Percentiles rank a stretch among this genome's conserved stretches.
Conservation (phyloP, 805 yeast genomes). For the Yarrowia sp. region DNA sequence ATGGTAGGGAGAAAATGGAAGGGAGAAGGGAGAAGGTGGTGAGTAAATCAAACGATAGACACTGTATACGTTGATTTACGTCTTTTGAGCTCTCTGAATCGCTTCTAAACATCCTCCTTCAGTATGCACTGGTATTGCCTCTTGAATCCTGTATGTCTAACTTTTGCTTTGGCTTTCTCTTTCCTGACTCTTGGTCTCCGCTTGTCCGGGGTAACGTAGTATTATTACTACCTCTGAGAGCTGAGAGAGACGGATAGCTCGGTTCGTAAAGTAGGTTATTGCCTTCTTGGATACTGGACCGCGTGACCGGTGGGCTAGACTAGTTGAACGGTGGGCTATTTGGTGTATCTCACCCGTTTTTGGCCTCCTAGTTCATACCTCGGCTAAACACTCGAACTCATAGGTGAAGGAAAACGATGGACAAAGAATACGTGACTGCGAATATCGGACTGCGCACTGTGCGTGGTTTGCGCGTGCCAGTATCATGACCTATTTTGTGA, state of each 20-base stretch:
- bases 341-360: too few relatives aligned
- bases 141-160: not conserved
- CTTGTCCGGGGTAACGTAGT: slow-evolving; percentile 19
- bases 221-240: not conserved
- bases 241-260: not conserved
- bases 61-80: too few relatives aligned
- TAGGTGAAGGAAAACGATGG: too few relatives aligned
- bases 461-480: slow-evolving; percentile 14
- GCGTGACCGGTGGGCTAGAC: slow-evolving; percentile 16
- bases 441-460: not conserved
- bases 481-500: slow-evolving; percentile 10
- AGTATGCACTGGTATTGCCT: not conserved
- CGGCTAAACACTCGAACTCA: too few relatives aligned
- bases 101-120: too few relatives aligned
- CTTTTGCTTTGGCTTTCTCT: slow-evolving; percentile 10
- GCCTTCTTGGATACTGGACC: not conserved
- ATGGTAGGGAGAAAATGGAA: too few relatives aligned
- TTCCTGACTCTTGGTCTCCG: slow-evolving; percentile 4
- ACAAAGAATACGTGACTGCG: too few relatives aligned
- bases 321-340: not conserved
- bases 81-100: too few relatives aligned
- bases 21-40: too few relatives aligned
- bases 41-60: too few relatives aligned
- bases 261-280: slow-evolving; percentile 29
- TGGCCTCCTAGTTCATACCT: too few relatives aligned